Evolutionary conservation across 2,329 filamentous ascomycete genomes (phyloP), one percentile per base, ranked within the genome.

Genomic region (Fusarium pilosicola): DNA sequence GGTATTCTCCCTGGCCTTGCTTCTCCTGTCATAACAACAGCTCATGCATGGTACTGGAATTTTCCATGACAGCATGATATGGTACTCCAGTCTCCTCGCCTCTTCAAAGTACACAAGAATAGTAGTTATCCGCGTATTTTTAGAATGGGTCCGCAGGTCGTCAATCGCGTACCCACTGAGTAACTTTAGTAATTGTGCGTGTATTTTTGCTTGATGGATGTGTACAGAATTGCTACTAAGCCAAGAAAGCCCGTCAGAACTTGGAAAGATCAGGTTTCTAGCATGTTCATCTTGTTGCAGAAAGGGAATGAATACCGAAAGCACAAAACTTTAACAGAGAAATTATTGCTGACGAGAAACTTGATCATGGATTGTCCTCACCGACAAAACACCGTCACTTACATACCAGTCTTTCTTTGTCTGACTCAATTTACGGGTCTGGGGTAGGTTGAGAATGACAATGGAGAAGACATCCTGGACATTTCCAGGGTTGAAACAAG

Each of bases 101-200:
- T 70, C 70, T 67, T 73, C 65, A 67, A 66, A 65, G 55, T 57
- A 6, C 26, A 22, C 45, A 44, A 54, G 36, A 49, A 64, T 48
- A 56, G 61, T 44, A 56, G 58, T 58, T 45, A 70, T 71, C 74
- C 51, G 65, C 64, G 68, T 77, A 78, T 77, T 77, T 77, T 77
- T 77, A 78, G 73, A 76, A 75, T 71, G 67, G 69, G 45, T 59
- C 64, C 60, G 42, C 61, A 63, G 34, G 72, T 77, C 69, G 58
- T 67, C 68, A 70, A 55, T 75, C 59, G 57, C 60, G 52, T 71
- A 71, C 67, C 73, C 69, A 73, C 69, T 64, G 49, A 57, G 51
- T 49, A 64, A 58, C 59, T 70, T 34, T 34, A 34, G 32, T 42
- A 44, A 48, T 61, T 48, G 28, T 63, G 32, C 58, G 36, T 59